phyloP scores from a whole-genome alignment of 306 rosid genomes.

The Mimosa pudica region DNA sequence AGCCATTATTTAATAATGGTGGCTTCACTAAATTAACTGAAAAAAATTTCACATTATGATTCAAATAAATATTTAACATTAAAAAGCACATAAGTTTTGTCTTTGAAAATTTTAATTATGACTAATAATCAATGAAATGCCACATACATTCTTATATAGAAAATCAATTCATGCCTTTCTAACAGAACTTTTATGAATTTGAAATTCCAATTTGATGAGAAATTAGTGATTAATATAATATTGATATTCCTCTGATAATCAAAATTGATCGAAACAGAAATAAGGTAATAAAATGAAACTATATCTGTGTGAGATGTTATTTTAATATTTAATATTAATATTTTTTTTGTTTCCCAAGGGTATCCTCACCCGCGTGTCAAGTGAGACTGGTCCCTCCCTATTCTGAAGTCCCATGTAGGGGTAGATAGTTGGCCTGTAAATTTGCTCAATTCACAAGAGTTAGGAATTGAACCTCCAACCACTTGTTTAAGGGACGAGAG shows the following conservation, averaged over 20 bases:
- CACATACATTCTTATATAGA: neutral
- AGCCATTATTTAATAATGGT: neutral
- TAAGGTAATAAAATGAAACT: neutral
- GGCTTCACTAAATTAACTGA: neutral
- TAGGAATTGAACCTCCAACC: too few species aligned
- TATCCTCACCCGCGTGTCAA: too few species aligned
- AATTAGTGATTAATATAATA: neutral
- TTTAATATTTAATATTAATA: neutral
- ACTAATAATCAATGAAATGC: neutral
- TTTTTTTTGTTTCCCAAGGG: too few species aligned
- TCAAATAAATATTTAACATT: neutral
- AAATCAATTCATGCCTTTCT: neutral
- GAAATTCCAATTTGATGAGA: neutral
- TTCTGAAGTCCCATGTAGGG: too few species aligned
- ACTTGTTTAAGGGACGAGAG: too few species aligned
- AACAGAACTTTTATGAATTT: neutral
- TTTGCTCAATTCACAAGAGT: too few species aligned
- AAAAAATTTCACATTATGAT: neutral
- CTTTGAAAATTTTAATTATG: neutral
- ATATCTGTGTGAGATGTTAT: neutral
- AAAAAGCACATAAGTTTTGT: neutral
- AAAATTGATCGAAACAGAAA: neutral
- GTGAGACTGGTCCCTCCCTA: too few species aligned
- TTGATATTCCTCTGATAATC: neutral
- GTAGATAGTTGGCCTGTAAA: too few species aligned